Evolutionary conservation across 176 grass and related monocot species (phyloP), one percentile per base, ranked within the genome.

Genomic region (Dactylis glomerata): DNA sequence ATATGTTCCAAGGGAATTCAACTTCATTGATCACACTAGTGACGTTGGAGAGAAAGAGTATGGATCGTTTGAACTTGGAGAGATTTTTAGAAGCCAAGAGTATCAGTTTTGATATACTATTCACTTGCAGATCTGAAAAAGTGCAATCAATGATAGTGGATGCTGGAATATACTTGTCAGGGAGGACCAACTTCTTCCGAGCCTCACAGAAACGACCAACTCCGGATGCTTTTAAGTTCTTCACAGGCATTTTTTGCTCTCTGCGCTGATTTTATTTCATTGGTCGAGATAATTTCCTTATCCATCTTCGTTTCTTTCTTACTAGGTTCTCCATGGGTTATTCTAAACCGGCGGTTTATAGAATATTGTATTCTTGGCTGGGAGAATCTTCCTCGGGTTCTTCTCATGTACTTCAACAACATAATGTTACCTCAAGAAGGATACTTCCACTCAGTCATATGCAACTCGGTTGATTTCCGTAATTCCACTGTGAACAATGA

Each of bases 131-230:
- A 85, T 66, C 85, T 75, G 93, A 95, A 26, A 95, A 92, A 64
- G 91, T 95, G 30, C 91, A 93, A 83, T 86, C 92, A 65, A 92
- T 98, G 81, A 96, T 98, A 94, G 93, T 96, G 14, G 91, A 98
- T 86, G 96, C 96, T n/a, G 93, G 96, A 75, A 85, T 98, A 85
- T 98, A 98, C 81, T 84, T 98, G 89, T 84, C 89, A 7, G 91
- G 93, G 56, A 92, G 96, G 87, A 98, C 91, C 23, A 86, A 94
- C 68, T 92, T 86, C 79, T 92, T 98, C 36, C 89, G 89, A 91
- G 96, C 86, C 74, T 87, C 91, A 77, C 81, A 94, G 77, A 94
- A 92, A 57, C 87, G 96, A 23, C 81, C 90, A 74, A 73, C 81
- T 76, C 96, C 96, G 28, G 93, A 94, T 59, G 87, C 96, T 85